phyloP scores from a whole-genome alignment of 148 eudicot genomes.

The Persicaria maculosa region DNA sequence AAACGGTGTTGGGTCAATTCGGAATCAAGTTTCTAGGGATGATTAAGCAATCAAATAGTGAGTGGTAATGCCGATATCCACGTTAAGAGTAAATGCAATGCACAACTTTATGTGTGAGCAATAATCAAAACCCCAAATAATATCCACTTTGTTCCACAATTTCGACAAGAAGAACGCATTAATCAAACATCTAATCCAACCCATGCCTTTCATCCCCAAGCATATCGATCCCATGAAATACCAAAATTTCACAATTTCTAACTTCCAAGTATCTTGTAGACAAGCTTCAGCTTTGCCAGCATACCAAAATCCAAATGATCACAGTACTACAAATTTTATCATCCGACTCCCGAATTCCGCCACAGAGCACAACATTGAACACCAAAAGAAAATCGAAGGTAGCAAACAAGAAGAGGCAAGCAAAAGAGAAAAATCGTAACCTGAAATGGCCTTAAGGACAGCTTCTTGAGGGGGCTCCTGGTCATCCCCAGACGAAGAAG shows the following conservation, averaged over 20 bases:
- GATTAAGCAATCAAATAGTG: neutral
- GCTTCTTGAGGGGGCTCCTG: constrained; percentile 94
- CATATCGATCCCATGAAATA: neutral
- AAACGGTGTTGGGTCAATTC: neutral
- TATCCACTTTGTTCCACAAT: neutral
- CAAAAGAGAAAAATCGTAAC: constrained; percentile 16
- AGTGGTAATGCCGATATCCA: no score
- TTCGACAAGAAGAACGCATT: neutral
- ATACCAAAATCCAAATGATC: neutral
- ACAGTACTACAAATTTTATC: neutral
- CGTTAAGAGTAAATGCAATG: neutral
- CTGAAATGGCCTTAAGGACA: constrained; percentile 85
- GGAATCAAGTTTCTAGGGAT: neutral
- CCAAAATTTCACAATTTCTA: neutral
- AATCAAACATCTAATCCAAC: neutral
- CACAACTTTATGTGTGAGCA: neutral
- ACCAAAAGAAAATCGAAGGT: neutral
- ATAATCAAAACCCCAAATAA: neutral
- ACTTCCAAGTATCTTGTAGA: neutral
- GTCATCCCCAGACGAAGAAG: constrained; percentile 35
- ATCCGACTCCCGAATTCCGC: neutral
- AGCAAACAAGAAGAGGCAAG: neutral
- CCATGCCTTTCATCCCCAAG: neutral
- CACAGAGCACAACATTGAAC: neutral
- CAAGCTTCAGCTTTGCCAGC: neutral